Evolutionary conservation across 140 eudicot genomes (phyloP), one percentile per base, ranked within the genome.

Genomic region (Senecio squalidus): DNA sequence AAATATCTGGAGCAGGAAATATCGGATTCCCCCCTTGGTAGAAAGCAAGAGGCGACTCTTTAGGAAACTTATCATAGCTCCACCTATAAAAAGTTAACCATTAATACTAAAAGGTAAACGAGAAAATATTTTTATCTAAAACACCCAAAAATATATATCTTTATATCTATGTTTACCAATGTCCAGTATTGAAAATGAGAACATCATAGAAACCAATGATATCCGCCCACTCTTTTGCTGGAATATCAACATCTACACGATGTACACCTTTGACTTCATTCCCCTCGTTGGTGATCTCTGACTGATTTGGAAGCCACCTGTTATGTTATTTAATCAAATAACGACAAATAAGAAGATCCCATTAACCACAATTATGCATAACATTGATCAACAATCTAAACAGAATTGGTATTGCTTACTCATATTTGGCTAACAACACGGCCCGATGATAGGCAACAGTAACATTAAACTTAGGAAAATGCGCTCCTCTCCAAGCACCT

Each of bases 401-500:
- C 2, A 14, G 31, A 48, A 47, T 4, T 1, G 39, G 15, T 22
- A 55, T 28, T 36, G 6, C 94, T 76, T 63, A 86, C 95, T 86
- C 73, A 30, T 76, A 81, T 67, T 74, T 83, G 0, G 96, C 80
- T 26, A 91, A 74, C 80, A 86, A 81, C 56, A 91, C 96, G 11
- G 91, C 91, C 13, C 98, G 81, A 76, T 91, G 98, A 74, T 91
- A 91, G 0, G 70, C 96, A 27, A 91, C 86, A 2, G 98, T 91
- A 29, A 91, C 78, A 76, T 91, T 81, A 22, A 61, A 91, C 14
- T 78, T 75, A 3, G 98, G 94, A 40, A 80, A 91, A 67, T 76
- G 83, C 59, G 82, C 98, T 4, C 96, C 98, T 73, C 91, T 91
- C 98, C 98, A 91, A 52, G 98, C 96, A 31, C 98, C 98, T 33